Evolutionary conservation across 2,329 filamentous ascomycete genomes (phyloP), one percentile per base, ranked within the genome.

Genomic region (Chaetomium globosum): DNA sequence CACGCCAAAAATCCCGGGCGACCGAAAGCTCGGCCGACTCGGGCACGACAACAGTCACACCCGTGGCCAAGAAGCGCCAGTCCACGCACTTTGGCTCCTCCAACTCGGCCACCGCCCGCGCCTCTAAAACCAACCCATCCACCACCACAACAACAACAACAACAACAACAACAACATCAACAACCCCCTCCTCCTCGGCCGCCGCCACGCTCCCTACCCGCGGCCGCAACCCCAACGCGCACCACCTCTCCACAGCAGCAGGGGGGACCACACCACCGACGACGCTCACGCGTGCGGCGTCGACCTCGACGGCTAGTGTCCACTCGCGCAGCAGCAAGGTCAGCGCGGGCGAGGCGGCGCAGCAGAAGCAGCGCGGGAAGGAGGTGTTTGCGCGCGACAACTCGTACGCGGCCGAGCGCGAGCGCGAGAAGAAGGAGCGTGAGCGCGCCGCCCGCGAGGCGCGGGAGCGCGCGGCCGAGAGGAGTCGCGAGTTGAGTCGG

Each of bases 401-500:
- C 68, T 77, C 76, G 60, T 77, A 77, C 66, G 74, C 74, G 1
- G 78, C 79, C 51, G 81, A 82, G 54, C 81, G 81, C 57, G 81
- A 85, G 67, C 79, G 79, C 10, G 85, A 86, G 73, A 82, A 78
- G 69, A 79, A 78, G 9, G 83, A 85, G 66, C 81, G 85, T 39
- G 85, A 88, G 70, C 74, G 77, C 56, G 78, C 80, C 46, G 82
- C 85, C 16, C 85, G 82, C 71, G 71, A 78, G 62, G 85, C 86
- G 8, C 79, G 87, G 53, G 82, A 86, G 70, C 79, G 86, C 71
- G 87, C 87, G 28, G 86, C 87, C 10, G 85, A 89, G 74, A 80
- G 83, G 71, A 86, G 85, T 61, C 81, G 86, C 61, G 79, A 81
- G 73, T 80, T 83, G 65, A 85, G 85, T 69, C 81, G 85, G 39